Conservation (phyloP, 176 grass and related monocot species). For the Urochloa ruziziensis region DNA sequence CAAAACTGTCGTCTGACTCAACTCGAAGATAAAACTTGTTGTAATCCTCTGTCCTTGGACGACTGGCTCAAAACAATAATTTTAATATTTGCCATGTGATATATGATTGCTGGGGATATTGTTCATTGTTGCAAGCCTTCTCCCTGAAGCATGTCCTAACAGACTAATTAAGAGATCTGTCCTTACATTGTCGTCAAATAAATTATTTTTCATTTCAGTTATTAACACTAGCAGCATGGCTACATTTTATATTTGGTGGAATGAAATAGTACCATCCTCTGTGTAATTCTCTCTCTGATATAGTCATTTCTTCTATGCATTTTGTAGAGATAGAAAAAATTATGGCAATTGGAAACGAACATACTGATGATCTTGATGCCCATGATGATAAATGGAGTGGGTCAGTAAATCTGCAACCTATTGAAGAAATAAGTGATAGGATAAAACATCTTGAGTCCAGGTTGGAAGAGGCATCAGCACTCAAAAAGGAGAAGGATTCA, state of each 20-base stretch:
- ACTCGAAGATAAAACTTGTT: too few species aligned
- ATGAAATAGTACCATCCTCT: not conserved
- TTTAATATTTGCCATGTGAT: not conserved
- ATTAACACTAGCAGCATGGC: not conserved
- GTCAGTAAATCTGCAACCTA: slow-evolving; percentile 27
- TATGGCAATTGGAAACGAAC: slow-evolving; percentile 34
- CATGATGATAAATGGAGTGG: slow-evolving; percentile 37
- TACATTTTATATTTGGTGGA: slow-evolving; percentile 2
- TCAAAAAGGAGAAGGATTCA: slow-evolving; percentile 50
- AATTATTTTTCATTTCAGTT: not conserved
- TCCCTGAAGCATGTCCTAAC: not conserved
- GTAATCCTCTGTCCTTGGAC: too few species aligned
- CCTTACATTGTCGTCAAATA: not conserved
- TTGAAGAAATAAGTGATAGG: slow-evolving; percentile 32
- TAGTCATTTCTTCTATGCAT: slow-evolving; percentile 15
- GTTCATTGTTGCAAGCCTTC: not conserved
- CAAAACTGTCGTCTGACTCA: not conserved
- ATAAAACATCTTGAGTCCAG: slow-evolving; percentile 36
- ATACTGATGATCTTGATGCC: slow-evolving; percentile 24
- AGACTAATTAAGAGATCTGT: not conserved
- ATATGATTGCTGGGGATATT: not conserved
- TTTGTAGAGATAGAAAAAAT: slow-evolving; percentile 65
- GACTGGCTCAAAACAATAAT: too few species aligned
- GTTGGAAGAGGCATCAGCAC: slow-evolving; percentile 38
- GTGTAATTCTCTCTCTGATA: not conserved